These are phyloP conservation scores for Chrysanthemum makinoi DNA, from an alignment of 129 eudicot genomes.

Conservation along the genomic window DNA sequence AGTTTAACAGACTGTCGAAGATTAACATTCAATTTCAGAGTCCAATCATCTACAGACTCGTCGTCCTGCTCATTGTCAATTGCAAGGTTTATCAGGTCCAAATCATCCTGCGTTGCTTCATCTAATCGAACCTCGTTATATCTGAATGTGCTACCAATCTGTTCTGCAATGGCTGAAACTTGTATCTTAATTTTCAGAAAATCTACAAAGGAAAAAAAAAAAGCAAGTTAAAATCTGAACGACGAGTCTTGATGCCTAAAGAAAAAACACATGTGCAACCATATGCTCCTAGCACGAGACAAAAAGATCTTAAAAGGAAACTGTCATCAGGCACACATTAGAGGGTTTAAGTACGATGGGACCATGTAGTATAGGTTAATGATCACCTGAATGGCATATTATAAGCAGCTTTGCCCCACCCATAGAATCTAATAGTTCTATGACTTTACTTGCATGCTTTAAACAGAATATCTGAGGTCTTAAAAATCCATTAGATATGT, in stretches of 20 bases:
- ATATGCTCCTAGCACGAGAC: not conserved
- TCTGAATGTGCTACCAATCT: slow-evolving; percentile 46
- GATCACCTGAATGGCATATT: slow-evolving; percentile 91
- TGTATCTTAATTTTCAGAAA: slow-evolving; percentile 74
- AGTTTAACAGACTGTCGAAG: slow-evolving; percentile 59
- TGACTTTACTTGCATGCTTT: slow-evolving; percentile 87
- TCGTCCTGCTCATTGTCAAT: slow-evolving; percentile 57
- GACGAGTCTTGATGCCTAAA: slow-evolving; percentile 2
- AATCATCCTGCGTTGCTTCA: slow-evolving; percentile 59
- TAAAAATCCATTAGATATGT: slow-evolving; percentile 39
- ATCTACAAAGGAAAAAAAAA: slow-evolving; percentile 40
- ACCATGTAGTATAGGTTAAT: not conserved
- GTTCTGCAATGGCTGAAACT: slow-evolving; percentile 66
- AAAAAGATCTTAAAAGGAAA: too few species aligned
- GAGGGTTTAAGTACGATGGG: not conserved
- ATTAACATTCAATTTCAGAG: slow-evolving; percentile 61
- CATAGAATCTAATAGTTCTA: slow-evolving; percentile 54
- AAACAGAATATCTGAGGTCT: slow-evolving; percentile 91
- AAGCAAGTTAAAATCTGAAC: slow-evolving; percentile 2
- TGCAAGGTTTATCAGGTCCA: slow-evolving; percentile 68
- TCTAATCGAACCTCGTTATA: slow-evolving; percentile 65
- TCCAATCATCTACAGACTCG: slow-evolving; percentile 65
- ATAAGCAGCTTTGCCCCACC: slow-evolving; percentile 92
- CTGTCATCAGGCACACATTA: not conserved
- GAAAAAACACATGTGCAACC: not conserved